A percentile compares a stretch with the other conserved stretches of the same genome.
These are phyloP conservation scores for Cardamine resedifolia DNA, from an alignment of 345 rosid genomes.

Conservation along the genomic window DNA sequence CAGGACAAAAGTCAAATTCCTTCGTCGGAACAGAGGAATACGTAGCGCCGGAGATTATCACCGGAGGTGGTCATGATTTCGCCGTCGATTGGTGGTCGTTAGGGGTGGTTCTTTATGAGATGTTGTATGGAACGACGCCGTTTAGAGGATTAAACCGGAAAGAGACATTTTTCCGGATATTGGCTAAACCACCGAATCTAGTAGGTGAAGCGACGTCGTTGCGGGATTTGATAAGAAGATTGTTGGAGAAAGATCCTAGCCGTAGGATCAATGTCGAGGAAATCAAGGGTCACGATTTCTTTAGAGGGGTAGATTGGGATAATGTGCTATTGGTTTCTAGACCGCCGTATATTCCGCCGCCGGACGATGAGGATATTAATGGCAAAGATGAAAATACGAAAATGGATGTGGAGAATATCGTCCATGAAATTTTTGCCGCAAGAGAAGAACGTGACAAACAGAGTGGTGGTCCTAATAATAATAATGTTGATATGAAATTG, in stretches of 20 bases:
- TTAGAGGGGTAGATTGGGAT: slow-evolving; percentile 64
- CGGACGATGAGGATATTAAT: neutral
- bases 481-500: neutral
- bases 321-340: slow-evolving; percentile 46
- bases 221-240: slow-evolving; percentile 57
- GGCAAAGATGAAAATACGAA: slow-evolving; percentile 29
- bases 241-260: slow-evolving; percentile 67
- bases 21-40: slow-evolving; percentile 96
- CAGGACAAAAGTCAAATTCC: slow-evolving; percentile 61
- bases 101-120: slow-evolving; percentile 81
- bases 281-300: slow-evolving; percentile 73
- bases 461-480: neutral
- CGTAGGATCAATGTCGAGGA: slow-evolving; percentile 55
- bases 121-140: slow-evolving; percentile 87
- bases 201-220: slow-evolving; percentile 73
- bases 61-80: slow-evolving; percentile 77
- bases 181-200: slow-evolving; percentile 55
- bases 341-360: slow-evolving; percentile 70
- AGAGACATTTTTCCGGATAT: slow-evolving; percentile 65
- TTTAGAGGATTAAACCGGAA: slow-evolving; percentile 65
- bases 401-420: slow-evolving; percentile 67
- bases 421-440: slow-evolving; percentile 46
- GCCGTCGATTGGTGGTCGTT: slow-evolving; percentile 95
- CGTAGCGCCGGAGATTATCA: slow-evolving; percentile 81
- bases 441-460: slow-evolving; percentile 23